Evolutionary conservation across 345 rosid genomes (phyloP), one percentile per base, ranked within the genome.

Genomic region (Aquilaria yunnanensis): DNA sequence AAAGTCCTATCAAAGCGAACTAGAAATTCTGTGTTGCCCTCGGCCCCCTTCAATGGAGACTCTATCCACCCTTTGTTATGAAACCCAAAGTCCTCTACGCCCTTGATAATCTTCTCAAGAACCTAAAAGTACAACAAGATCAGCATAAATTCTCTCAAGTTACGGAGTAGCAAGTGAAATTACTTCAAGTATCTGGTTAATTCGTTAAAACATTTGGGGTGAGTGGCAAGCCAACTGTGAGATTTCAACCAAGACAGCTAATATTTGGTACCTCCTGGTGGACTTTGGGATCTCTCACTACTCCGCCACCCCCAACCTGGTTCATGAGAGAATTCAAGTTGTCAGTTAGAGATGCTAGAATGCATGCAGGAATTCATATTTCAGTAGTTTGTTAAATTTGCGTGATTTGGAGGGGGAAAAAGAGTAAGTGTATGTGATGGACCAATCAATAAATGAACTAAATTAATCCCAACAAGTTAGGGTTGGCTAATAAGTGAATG

Each of bases 271-370:
- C 97, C 93, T 88, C 96, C 60, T 90, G 80, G 64, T 87, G 99
- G 57, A 94, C 95, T 57, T 73, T 77, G 1, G 96, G 91, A 82
- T 94, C 97, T 80, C 86, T 83, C 56, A 94, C 95, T 63, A 94
- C 88, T 64, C 99, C 97, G n/a, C 99, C 97, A 9, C 77, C 75
- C 70, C 97, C 96, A 0, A 94, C 96, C 99, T 94, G 81, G 43
- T 37, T 37, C 43, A 37, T 37, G 43, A 37, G 8, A 37, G 43
- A 37, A 37, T 9, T 37, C 43, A 37, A 37, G 43, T 37, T 3
- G 8, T 37, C 43, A 37, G 43, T 37, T 37, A 37, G 8, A 37
- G 43, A 37, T 37, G 43, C 23, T 23, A 23, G 23, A 23, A 23
- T 23, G 23, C 23, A 23, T 23, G 23, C 23, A 23, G 23, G 23